Percentiles rank a stretch among this genome's conserved stretches.
These are phyloP conservation scores for Tagetes patula DNA, from an alignment of 129 eudicot genomes.

Conservation along the genomic window DNA sequence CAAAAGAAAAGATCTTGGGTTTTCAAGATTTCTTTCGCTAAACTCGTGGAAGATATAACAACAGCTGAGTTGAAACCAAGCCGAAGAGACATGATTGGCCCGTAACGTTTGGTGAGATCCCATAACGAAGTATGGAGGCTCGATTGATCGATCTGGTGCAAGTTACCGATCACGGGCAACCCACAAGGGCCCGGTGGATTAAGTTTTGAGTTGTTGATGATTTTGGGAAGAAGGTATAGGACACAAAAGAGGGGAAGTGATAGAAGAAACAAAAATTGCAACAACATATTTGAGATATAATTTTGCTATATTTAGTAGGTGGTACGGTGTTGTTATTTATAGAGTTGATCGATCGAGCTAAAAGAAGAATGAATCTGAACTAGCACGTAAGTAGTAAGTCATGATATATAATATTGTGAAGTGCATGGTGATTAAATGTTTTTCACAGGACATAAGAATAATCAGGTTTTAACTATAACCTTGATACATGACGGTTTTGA, in stretches of 20 bases:
- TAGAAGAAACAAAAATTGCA: not conserved
- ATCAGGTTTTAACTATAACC: too few relatives aligned
- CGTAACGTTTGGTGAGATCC: constrained; percentile 37
- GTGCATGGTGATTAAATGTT: too few relatives aligned
- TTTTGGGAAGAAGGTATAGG: constrained; percentile 10
- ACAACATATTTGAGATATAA: not conserved
- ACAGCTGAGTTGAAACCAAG: constrained; percentile 33
- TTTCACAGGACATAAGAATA: too few relatives aligned
- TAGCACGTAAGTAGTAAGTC: too few relatives aligned
- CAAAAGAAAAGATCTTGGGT: constrained; percentile 43
- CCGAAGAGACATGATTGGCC: constrained; percentile 34
- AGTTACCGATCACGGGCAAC: constrained; percentile 48
- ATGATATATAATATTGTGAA: too few relatives aligned
- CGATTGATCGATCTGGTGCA: constrained; percentile 34
- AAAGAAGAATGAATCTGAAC: too few relatives aligned
- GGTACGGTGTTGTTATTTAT: too few relatives aligned
- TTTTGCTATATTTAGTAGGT: too few relatives aligned
- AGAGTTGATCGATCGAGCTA: too few relatives aligned
- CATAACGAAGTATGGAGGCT: constrained; percentile 27
- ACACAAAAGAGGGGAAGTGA: not conserved
- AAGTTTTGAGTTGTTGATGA: not conserved
- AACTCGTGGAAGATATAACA: constrained; percentile 37
- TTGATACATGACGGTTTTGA: too few relatives aligned
- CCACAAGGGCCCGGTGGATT: constrained; percentile 44
- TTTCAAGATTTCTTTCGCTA: constrained; percentile 33